Conservation (phyloP, 176 grass and related monocot genomes). For the Phragmites australis region DNA sequence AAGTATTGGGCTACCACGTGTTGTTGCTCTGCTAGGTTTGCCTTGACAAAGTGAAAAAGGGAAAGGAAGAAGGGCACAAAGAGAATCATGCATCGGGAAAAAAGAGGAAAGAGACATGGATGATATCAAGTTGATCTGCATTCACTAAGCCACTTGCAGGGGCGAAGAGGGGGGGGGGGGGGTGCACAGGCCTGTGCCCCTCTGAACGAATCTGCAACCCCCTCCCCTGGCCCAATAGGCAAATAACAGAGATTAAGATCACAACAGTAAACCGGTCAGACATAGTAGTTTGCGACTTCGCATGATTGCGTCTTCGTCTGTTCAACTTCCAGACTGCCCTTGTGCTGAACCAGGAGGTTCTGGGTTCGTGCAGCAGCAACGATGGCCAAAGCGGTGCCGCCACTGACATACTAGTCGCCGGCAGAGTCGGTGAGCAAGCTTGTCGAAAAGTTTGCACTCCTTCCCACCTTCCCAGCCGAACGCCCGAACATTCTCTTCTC, state of each 20-base stretch:
- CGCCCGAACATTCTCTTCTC: too few relatives aligned
- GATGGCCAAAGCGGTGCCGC: neutral
- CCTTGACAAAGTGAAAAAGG: neutral
- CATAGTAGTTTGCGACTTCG: too few relatives aligned
- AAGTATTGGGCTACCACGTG: neutral
- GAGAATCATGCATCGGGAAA: neutral
- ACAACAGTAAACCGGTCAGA: too few relatives aligned
- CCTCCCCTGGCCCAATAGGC: too few relatives aligned
- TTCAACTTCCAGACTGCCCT: too few relatives aligned
- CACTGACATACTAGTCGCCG: slow-evolving; percentile 38
- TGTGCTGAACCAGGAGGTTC: too few relatives aligned
- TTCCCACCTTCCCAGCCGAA: slow-evolving; percentile 57
- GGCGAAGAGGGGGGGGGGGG: too few relatives aligned
- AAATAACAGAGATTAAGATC: too few relatives aligned
- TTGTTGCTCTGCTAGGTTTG: neutral
- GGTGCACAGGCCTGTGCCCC: too few relatives aligned
- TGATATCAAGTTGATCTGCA: neutral
- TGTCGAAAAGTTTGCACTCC: slow-evolving; percentile 77
- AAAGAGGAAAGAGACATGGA: neutral
- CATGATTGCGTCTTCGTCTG: too few relatives aligned
- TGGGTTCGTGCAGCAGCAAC: slow-evolving; percentile 4
- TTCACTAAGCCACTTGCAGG: neutral
- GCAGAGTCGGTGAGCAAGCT: slow-evolving; percentile 59
- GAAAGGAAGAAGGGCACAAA: neutral
- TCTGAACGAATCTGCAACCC: too few relatives aligned